These are phyloP conservation scores for Podospora appendiculata DNA, from an alignment of 495 filamentous ascomycete species.

Conservation along the genomic window DNA sequence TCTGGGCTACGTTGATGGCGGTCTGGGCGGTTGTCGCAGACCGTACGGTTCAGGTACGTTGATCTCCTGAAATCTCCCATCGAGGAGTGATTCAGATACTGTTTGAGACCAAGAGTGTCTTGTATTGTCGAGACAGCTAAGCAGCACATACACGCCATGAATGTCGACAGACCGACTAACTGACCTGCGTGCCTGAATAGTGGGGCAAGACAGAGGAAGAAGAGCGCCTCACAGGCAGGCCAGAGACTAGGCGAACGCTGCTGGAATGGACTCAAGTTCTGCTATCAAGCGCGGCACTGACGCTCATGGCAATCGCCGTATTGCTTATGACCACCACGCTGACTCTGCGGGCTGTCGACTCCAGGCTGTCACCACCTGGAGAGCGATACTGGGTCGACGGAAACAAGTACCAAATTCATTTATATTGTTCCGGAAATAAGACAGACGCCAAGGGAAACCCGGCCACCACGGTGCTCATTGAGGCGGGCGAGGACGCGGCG, in stretches of 20 bases:
- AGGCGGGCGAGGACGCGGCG: constrained; percentile 71
- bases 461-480: constrained; percentile 67
- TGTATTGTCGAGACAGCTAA: too few relatives aligned
- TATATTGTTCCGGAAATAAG: constrained; percentile 71
- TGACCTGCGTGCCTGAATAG: not conserved
- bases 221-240: constrained; percentile 82
- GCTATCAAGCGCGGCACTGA: constrained; percentile 59
- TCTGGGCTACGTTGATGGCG: constrained; percentile 53
- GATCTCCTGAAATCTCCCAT: too few relatives aligned
- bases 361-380: constrained; percentile 61
- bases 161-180: too few relatives aligned
- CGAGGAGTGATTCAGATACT: too few relatives aligned
- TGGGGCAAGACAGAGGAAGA: constrained; percentile 93
- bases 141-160: too few relatives aligned
- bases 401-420: constrained; percentile 74
- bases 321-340: constrained; percentile 73
- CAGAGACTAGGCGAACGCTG: constrained; percentile 74
- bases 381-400: constrained; percentile 70
- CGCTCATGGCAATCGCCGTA: constrained; percentile 54
- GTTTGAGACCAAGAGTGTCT: too few relatives aligned
- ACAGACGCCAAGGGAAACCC: constrained; percentile 39
- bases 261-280: constrained; percentile 81
- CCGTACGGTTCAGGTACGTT: constrained; percentile 50
- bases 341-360: constrained; percentile 68
- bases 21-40: constrained; percentile 35